Conservation (phyloP, 768 basidiomycete species). For the Boletus coccyginus region DNA sequence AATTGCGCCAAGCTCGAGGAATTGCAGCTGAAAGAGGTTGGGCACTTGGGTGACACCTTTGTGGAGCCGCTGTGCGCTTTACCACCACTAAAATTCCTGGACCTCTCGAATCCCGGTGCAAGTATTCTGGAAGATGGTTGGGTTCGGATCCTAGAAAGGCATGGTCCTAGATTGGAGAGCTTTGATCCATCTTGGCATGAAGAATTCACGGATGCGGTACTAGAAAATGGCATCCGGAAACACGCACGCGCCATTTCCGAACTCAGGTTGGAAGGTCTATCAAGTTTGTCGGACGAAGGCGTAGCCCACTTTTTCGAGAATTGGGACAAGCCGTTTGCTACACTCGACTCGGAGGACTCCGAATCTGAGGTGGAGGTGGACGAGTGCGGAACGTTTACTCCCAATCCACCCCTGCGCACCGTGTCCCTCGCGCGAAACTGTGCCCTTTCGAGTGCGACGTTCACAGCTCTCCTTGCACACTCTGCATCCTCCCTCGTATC, state of each 20-base stretch:
- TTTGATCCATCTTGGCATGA: constrained; percentile 74
- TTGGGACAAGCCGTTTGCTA: constrained; percentile 38
- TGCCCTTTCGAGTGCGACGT: constrained; percentile 48
- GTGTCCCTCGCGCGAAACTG: constrained; percentile 68
- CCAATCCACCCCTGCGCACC: constrained; percentile 45
- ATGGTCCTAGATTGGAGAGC: constrained; percentile 55
- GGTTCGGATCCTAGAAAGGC: constrained; percentile 47
- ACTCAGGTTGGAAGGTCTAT: constrained; percentile 54
- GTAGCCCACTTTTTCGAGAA: constrained; percentile 64
- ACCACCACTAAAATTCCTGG: constrained; percentile 51
- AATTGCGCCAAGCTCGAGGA: constrained; percentile 54
- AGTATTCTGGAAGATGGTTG: constrained; percentile 54
- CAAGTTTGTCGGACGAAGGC: constrained; percentile 67
- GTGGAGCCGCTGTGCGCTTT: constrained; percentile 45
- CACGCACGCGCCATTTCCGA: constrained; percentile 46
- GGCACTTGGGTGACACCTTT: constrained; percentile 64
- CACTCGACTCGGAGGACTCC: constrained; percentile 8
- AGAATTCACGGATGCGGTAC: constrained; percentile 56
- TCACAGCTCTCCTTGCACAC: constrained; percentile 63
- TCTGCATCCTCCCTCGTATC: constrained; percentile 56
- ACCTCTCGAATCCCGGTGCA: constrained; percentile 64
- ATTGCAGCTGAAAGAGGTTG: constrained; percentile 78
- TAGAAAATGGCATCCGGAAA: constrained; percentile 57
- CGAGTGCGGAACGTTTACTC: constrained; percentile 5
- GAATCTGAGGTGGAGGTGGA: constrained; percentile 23